Base-by-base conservation (phyloP, 2,329 filamentous ascomycete species). In the Tolypocladium amazonense region DNA sequence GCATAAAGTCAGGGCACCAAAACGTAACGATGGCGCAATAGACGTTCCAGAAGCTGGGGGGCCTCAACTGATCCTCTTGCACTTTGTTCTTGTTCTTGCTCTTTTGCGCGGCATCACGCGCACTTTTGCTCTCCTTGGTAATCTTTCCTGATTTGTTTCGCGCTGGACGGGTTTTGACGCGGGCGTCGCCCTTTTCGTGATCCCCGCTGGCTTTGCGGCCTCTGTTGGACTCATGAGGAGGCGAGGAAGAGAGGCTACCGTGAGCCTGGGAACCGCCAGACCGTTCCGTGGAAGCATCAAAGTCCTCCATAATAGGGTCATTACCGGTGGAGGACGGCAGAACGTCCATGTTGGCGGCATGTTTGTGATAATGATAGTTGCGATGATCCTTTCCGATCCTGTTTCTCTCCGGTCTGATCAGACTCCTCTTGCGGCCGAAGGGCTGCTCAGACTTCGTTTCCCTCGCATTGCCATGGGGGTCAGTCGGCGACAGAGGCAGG, bases 11-110 rank as follows among this genome's bases (percentile, higher is more conserved):
- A 0, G 94, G 94, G 60, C 86, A 89, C 92, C 94, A 97, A 69
- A 97, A 97, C 0, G 94, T 99, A 65, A 99, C 77, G 63, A 96
- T 84, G 56, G 89, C 88, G 74, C 94, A 99, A 77, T 99, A 99
- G 4, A 95, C 87, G 68, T 92, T 95, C 94, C 94, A 99, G 43
- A 95, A 74, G 69, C 89, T 96, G 0, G 91, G 92, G 2, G 93
- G 90, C 2, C 86, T 84, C 56, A 90, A 81, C 60, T 85, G 84
- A 69, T 90, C 82, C 56, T 84, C 81, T 4, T 81, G 78, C 64
- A 77, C 74, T 58, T 79, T 75, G 54, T 15, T 33, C 59, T 77
- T 79, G 68, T 81, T 82, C 11, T 81, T 59, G 37, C 45, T 56
- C 60, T 59, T 61, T 18, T 55, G 57, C 8, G 81, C 56, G 53